Conservation (phyloP, 23 red algal genomes). For the Pyropia haitanensis region DNA sequence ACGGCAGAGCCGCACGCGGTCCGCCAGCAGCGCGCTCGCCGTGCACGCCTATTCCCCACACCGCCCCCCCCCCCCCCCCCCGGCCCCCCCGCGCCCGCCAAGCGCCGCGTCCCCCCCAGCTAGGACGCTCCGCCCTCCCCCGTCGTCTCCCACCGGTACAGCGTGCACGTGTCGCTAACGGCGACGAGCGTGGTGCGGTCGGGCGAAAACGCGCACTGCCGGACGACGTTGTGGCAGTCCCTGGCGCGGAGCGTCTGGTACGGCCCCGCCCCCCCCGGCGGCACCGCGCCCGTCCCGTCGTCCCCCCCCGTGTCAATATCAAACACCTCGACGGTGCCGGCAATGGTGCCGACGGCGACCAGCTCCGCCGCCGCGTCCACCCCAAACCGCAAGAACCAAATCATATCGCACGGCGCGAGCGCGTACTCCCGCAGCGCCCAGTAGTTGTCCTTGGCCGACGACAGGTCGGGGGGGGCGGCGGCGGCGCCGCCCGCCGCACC, state of each 20-base stretch:
- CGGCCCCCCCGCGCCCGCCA: too few species aligned
- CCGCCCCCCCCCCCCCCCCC: too few species aligned
- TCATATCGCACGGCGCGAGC: slow-evolving; percentile 27
- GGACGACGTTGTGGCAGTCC: slow-evolving; percentile 25
- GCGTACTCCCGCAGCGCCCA: slow-evolving; percentile 65
- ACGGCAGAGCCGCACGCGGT: too few species aligned
- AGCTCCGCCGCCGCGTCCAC: slow-evolving; percentile 40
- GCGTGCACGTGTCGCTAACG: slow-evolving; percentile 45
- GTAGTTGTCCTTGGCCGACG: slow-evolving; percentile 54
- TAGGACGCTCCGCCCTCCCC: too few species aligned
- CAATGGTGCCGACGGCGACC: slow-evolving; percentile 54
- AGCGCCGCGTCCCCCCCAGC: too few species aligned
- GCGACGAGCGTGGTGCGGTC: slow-evolving; percentile 70
- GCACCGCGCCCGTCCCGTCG: background rate
- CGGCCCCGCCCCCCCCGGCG: background rate
- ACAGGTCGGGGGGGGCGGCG: slow-evolving; percentile 4
- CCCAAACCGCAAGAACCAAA: slow-evolving; percentile 85
- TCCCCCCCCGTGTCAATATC: slow-evolving; percentile 3
- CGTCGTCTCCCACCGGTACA: slow-evolving; percentile 11
- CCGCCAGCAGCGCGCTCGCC: too few species aligned
- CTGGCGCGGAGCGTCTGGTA: background rate
- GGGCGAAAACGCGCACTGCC: slow-evolving; percentile 78
- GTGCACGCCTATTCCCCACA: too few species aligned
- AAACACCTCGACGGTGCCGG: slow-evolving; percentile 9
- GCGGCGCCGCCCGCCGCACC: too few species aligned